Evolutionary conservation across 495 filamentous ascomycete genomes (phyloP).

Genomic region (Lasiosphaeria ovina): DNA sequence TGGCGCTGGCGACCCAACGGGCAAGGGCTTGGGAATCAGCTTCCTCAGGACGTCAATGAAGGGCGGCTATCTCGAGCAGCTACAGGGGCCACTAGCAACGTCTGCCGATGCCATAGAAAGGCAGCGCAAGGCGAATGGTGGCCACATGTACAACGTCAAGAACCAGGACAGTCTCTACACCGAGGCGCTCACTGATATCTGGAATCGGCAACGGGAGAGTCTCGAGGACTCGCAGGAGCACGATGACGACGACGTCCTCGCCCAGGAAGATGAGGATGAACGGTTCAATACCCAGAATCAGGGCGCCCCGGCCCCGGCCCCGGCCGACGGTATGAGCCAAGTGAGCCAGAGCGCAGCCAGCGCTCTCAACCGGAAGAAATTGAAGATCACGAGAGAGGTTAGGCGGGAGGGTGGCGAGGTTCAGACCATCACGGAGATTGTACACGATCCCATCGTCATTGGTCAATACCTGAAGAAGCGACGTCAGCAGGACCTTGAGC

Average conservation of each 20-base stretch:
- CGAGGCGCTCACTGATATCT: conserved; percentile 81
- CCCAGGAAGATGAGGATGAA: conserved; percentile 54
- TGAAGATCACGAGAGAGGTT: conserved; percentile 70
- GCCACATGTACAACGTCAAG: conserved; percentile 96
- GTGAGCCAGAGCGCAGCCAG: conserved; percentile 75
- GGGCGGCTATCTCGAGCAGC: conserved; percentile 87
- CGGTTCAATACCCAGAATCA: conserved; percentile 52
- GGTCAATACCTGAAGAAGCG: conserved; percentile 57
- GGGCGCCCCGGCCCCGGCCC: conserved; percentile 36
- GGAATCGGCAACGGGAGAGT: conserved; percentile 79
- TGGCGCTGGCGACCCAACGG: conserved; percentile 93
- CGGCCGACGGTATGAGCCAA: conserved; percentile 73
- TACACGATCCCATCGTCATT: conserved; percentile 74
- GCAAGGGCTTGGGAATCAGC: conserved; percentile 88
- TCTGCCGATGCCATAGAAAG: conserved; percentile 64
- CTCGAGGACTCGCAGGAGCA: conserved; percentile 56
- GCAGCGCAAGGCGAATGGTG: conserved; percentile 82
- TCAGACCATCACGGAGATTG: conserved; percentile 56
- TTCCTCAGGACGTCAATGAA: conserved; percentile 99
- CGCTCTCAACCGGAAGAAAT: conserved; percentile 62
- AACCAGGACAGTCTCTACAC: conserved; percentile 87
- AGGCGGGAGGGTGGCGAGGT: conserved; percentile 61
- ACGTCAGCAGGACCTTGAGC: conserved; percentile 57
- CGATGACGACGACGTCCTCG: conserved; percentile 66
- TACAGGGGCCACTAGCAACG: conserved; percentile 84